These are phyloP conservation scores for Hymenoscyphus albidus DNA, from an alignment of 2,329 filamentous ascomycete genomes.

Conservation along the genomic window DNA sequence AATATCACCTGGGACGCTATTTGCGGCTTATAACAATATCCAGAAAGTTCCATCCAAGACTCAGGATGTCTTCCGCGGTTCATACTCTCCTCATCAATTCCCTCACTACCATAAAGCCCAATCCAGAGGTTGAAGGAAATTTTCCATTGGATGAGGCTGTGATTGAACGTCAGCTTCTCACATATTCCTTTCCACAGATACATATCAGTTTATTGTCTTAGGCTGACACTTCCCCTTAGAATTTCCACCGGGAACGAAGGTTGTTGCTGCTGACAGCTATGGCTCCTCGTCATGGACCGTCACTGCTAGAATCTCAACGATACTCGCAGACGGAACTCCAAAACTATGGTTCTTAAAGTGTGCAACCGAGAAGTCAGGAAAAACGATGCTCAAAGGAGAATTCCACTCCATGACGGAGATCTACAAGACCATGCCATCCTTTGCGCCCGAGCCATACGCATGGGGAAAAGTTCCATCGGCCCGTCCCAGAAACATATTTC, in stretches of 20 bases:
- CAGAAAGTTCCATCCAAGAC: too few relatives aligned
- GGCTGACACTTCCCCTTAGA: not conserved
- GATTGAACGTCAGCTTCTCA: not conserved
- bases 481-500: slow-evolving; percentile 21
- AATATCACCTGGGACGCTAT: too few relatives aligned
- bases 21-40: too few relatives aligned
- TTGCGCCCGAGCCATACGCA: slow-evolving; percentile 14
- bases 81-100: not conserved
- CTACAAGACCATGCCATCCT: slow-evolving; percentile 6
- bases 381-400: slow-evolving; percentile 13
- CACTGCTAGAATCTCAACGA: slow-evolving; percentile 33
- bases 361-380: slow-evolving; percentile 24
- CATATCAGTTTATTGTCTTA: too few relatives aligned
- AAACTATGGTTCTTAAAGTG: slow-evolving; percentile 29
- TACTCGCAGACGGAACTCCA: slow-evolving; percentile 23
- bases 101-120: not conserved
- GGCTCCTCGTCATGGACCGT: slow-evolving; percentile 38
- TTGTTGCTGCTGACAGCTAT: slow-evolving; percentile 19
- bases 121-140: slow-evolving; percentile 4
- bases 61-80: too few relatives aligned
- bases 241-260: slow-evolving; percentile 7
- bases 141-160: slow-evolving; percentile 8
- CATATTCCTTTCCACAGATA: too few relatives aligned
- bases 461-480: slow-evolving; percentile 12
- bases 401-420: slow-evolving; percentile 10